Percentiles rank a stretch among this genome's conserved stretches.
These are phyloP conservation scores for Coemansia biformis DNA, from an alignment of 192 early-diverging fungal species.

Conservation along the genomic window DNA sequence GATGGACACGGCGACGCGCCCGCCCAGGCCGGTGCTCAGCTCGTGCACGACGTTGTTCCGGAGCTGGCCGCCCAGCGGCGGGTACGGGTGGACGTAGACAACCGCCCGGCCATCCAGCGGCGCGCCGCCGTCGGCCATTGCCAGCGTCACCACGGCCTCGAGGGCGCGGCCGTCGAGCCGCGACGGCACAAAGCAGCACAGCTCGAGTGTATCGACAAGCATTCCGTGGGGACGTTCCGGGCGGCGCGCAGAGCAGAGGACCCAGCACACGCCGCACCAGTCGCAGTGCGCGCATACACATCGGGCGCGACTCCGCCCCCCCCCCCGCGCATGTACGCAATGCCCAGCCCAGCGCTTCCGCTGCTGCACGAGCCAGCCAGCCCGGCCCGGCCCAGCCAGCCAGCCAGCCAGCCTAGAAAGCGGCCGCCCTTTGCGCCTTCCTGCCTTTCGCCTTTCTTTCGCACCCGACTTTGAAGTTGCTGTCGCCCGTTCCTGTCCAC, in stretches of 20 bases:
- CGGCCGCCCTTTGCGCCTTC: too few relatives aligned
- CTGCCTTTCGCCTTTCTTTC: not conserved
- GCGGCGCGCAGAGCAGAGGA: not conserved
- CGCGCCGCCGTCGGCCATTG: not conserved
- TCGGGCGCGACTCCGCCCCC: too few relatives aligned
- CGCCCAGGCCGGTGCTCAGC: slow-evolving; percentile 16
- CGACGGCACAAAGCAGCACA: slow-evolving; percentile 45
- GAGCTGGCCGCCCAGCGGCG: slow-evolving; percentile 47
- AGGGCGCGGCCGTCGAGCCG: slow-evolving; percentile 44
- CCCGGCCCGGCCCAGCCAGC: too few relatives aligned
- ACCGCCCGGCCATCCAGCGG: slow-evolving; percentile 13
- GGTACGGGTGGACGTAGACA: slow-evolving; percentile 42
- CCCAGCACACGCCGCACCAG: too few relatives aligned
- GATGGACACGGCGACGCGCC: slow-evolving; percentile 21
- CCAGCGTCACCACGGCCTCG: slow-evolving; percentile 26
- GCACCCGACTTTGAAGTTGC: slow-evolving; percentile 23
- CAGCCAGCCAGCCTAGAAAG: too few relatives aligned
- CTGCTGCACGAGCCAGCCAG: too few relatives aligned
- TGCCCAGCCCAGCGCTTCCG: too few relatives aligned
- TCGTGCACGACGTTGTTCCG: slow-evolving; percentile 46
- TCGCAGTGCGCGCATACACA: too few relatives aligned
- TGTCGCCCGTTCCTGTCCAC: slow-evolving; percentile 22
- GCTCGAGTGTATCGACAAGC: slow-evolving; percentile 32
- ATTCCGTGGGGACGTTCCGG: slow-evolving; percentile 2
- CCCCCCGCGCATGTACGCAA: too few relatives aligned